Conservation (phyloP, 1,284 basidiomycete species). For the Grifola frondosa region DNA sequence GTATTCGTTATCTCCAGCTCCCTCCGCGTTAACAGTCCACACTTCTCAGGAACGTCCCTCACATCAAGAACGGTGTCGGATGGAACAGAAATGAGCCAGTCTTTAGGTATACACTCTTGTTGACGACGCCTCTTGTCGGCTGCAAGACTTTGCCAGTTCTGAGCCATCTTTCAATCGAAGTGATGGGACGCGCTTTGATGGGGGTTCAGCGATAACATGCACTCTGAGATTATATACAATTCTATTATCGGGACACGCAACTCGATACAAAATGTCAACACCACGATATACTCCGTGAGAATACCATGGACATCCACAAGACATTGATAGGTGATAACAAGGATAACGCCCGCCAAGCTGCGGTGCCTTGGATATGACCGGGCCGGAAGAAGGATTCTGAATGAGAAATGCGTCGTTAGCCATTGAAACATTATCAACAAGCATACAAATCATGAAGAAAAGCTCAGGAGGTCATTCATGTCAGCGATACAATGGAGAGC, state of each 20-base stretch:
- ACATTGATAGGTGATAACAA: too few relatives aligned
- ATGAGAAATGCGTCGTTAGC: too few relatives aligned
- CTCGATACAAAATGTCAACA: conserved; percentile 4
- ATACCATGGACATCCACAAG: too few relatives aligned
- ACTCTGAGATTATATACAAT: not conserved
- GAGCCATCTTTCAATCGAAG: conserved; percentile 2
- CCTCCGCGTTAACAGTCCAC: conserved; percentile 40
- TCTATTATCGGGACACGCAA: not conserved
- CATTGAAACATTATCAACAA: conserved; percentile 5
- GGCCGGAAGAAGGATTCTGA: too few relatives aligned
- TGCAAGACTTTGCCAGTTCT: conserved; percentile 43
- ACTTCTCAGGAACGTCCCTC: conserved; percentile 38
- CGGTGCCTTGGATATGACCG: too few relatives aligned
- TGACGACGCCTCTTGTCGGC: conserved; percentile 44
- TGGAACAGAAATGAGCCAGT: conserved; percentile 42
- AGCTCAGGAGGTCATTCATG: conserved; percentile 79
- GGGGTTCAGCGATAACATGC: not conserved
- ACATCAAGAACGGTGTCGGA: conserved; percentile 41
- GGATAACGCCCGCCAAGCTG: too few relatives aligned
- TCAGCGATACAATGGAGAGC: conserved; percentile 58
- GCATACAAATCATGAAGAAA: conserved; percentile 13
- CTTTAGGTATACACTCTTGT: conserved; percentile 44
- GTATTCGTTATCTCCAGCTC: conserved; percentile 37
- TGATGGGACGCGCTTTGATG: too few relatives aligned
- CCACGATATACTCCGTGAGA: too few relatives aligned